Percentiles rank a stretch among this genome's conserved stretches.
Conservation (phyloP, 805 yeast species). For the Suhomyces sp. region DNA sequence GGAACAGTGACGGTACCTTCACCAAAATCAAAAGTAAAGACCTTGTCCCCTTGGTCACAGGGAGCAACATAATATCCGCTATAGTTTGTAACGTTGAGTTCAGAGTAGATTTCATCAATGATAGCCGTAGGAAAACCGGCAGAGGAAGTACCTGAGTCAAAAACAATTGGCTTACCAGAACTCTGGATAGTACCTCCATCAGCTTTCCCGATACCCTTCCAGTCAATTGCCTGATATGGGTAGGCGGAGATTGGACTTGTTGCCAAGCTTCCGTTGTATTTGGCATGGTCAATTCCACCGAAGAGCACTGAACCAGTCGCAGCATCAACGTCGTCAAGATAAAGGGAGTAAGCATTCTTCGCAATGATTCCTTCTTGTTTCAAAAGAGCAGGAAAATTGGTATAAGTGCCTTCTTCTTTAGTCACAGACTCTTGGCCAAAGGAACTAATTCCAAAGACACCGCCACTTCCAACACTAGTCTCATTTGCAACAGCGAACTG, state of each 20-base stretch:
- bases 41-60: neutral
- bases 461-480: neutral
- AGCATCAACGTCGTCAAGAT: neutral
- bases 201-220: neutral
- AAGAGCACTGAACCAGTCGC: neutral
- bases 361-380: neutral
- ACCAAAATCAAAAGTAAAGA: neutral
- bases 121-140: neutral
- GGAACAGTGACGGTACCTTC: neutral
- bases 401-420: neutral
- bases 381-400: neutral
- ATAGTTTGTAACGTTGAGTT: neutral
- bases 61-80: neutral
- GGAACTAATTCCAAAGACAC: neutral
- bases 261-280: neutral
- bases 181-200: neutral
- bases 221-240: neutral
- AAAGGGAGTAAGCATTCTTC: conserved; percentile 1
- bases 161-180: neutral
- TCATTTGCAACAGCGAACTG: neutral
- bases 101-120: neutral
- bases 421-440: neutral
- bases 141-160: neutral
- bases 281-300: conserved; percentile 4
- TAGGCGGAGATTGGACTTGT: neutral